A percentile compares a stretch with the other conserved stretches of the same genome.
phyloP scores from a whole-genome alignment of 108 stramenopile species.

The Chaetoceros muelleri region DNA sequence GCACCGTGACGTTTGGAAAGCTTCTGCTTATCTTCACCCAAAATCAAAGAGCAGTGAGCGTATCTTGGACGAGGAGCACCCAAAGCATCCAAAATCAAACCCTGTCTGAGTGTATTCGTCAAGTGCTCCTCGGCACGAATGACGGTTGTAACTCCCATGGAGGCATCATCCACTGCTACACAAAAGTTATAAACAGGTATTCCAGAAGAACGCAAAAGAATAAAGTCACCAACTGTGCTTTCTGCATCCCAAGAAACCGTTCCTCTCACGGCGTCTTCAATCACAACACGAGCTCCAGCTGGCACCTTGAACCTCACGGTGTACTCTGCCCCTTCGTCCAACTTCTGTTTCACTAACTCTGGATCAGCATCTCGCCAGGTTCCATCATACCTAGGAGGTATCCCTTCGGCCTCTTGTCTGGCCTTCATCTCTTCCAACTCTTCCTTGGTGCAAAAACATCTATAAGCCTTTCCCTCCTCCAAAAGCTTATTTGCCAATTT shows the following conservation, averaged over 20 bases:
- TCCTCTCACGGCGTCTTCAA: constrained; percentile 92
- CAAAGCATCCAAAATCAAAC: constrained; percentile 81
- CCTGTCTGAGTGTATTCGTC: constrained; percentile 92
- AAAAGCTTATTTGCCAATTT: constrained; percentile 52
- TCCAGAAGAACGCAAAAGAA: constrained; percentile 83
- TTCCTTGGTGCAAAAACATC: constrained; percentile 92
- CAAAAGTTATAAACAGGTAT: constrained; percentile 99
- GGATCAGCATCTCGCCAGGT: constrained; percentile 95
- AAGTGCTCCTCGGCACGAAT: constrained; percentile 97
- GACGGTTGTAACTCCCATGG: constrained; percentile 94
- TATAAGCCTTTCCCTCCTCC: constrained; percentile 78
- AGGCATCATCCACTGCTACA: constrained; percentile 94
- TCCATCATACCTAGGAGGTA: constrained; percentile 86
- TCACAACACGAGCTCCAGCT: constrained; percentile 67
- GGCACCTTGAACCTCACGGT: constrained; percentile 90
- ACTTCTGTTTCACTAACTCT: constrained; percentile 60
- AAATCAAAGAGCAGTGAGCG: constrained; percentile 95
- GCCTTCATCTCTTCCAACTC: constrained; percentile 89
- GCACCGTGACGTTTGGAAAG: constrained; percentile 95
- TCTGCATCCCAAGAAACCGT: constrained; percentile 94
- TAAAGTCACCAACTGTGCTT: constrained; percentile 94
- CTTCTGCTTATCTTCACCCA: constrained; percentile 95
- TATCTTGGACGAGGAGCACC: constrained; percentile 81
- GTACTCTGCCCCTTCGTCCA: constrained; percentile 74
- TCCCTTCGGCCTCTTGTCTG: constrained; percentile 63